Conservation (phyloP, 1,139 yeast genomes). For the Debaryomyces nepalensis region DNA sequence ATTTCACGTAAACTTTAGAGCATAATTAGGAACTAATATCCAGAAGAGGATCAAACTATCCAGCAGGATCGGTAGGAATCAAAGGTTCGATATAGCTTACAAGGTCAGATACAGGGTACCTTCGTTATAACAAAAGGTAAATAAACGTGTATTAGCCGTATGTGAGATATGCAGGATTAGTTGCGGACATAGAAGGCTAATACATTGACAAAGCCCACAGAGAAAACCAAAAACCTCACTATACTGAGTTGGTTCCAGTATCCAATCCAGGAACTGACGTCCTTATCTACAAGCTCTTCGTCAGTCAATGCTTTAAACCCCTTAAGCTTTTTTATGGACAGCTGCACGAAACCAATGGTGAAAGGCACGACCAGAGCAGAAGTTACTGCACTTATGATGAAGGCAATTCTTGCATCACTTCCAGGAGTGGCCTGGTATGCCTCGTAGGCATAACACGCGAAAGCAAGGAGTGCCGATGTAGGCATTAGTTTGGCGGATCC, state of each 20-base stretch:
- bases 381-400: slow-evolving; percentile 1
- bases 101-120: no score
- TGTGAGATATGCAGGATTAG: no score
- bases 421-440: slow-evolving; percentile 2
- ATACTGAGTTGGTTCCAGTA: slow-evolving; percentile 13
- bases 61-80: no score
- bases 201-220: slow-evolving; percentile 7
- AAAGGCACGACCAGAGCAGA: slow-evolving; percentile 11
- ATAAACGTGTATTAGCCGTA: no score
- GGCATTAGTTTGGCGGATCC: slow-evolving; percentile 10
- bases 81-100: no score
- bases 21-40: no score
- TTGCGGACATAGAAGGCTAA: no score
- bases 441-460: slow-evolving; percentile 5
- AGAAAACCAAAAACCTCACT: slow-evolving; percentile 2
- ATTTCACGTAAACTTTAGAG: no score
- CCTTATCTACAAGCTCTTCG: not conserved
- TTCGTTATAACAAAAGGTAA: no score
- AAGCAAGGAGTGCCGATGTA: slow-evolving; percentile 2
- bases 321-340: slow-evolving; percentile 9
- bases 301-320: not conserved
- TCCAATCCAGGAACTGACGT: slow-evolving; percentile 8
- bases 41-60: no score
- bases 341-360: slow-evolving; percentile 3
- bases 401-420: not conserved